Evolutionary conservation across 2,329 filamentous ascomycete species (phyloP).

Genomic region (Neobulgaria alba): DNA sequence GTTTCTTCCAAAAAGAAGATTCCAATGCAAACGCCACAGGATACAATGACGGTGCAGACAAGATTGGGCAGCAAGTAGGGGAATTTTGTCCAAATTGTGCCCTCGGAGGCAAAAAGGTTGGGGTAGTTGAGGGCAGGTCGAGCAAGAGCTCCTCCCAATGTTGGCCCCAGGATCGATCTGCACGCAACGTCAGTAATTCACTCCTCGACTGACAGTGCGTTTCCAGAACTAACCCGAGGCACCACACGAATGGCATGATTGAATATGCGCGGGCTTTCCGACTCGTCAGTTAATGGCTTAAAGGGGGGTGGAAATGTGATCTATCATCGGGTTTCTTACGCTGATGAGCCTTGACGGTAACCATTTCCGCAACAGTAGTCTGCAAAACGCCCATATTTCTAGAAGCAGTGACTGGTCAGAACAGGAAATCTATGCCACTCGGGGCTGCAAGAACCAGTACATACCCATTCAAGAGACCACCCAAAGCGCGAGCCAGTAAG

Average conservation of each 20-base stretch:
- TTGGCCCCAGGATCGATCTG: constrained; percentile 84
- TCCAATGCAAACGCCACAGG: constrained; percentile 68
- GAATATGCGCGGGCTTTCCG: constrained; percentile 76
- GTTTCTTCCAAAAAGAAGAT: constrained; percentile 91
- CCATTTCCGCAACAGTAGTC: constrained; percentile 88
- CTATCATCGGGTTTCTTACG: constrained; percentile 45
- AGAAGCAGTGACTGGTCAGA: constrained; percentile 15
- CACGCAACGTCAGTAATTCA: not conserved
- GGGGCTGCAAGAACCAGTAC: constrained; percentile 25
- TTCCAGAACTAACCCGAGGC: constrained; percentile 59
- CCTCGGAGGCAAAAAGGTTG: constrained; percentile 54
- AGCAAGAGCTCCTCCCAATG: constrained; percentile 83
- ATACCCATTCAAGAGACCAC: constrained; percentile 86
- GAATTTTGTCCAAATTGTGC: constrained; percentile 71
- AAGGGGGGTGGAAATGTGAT: constrained; percentile 12
- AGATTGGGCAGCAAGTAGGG: constrained; percentile 89
- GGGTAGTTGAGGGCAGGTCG: constrained; percentile 81
- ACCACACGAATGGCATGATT: constrained; percentile 98
- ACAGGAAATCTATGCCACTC: not conserved
- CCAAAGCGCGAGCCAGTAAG: constrained; percentile 77
- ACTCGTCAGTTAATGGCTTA: constrained; percentile 28
- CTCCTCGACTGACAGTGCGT: not conserved
- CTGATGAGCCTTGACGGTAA: constrained; percentile 89
- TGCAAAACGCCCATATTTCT: constrained; percentile 93
- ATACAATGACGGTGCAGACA: constrained; percentile 74